Conservation (phyloP, 306 rosid genomes). For the Inga laurina region DNA sequence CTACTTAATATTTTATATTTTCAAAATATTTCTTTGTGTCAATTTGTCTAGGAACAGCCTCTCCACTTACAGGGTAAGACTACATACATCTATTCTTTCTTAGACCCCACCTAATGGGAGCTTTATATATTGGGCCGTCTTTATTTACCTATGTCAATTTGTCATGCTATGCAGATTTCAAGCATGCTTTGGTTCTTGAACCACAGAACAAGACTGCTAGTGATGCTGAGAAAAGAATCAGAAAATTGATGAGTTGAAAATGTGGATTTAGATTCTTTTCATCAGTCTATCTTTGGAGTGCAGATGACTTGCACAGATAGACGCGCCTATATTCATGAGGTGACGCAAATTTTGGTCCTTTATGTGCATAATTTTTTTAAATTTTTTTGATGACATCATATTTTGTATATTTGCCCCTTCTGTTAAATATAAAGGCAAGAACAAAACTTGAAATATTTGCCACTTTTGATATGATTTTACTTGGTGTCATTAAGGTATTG, state of each 20-base stretch:
- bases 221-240: constrained; percentile 61
- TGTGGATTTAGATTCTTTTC: too few relatives aligned
- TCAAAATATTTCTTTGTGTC: neutral
- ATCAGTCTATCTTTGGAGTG: neutral
- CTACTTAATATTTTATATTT: neutral
- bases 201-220: constrained; percentile 76
- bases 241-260: constrained; percentile 55
- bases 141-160: neutral
- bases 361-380: neutral
- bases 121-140: too few relatives aligned
- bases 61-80: too few relatives aligned
- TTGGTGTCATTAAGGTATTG: neutral
- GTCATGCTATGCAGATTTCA: constrained; percentile 63
- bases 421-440: too few relatives aligned
- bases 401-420: neutral
- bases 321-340: constrained; percentile 16
- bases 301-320: neutral
- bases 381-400: neutral
- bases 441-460: neutral
- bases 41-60: neutral
- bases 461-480: neutral
- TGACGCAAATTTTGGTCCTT: constrained; percentile 29
- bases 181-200: constrained; percentile 83
- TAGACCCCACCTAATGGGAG: too few relatives aligned
- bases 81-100: too few relatives aligned